Evolutionary conservation across 2,329 filamentous ascomycete species (phyloP).

Genomic region (Penicillium sp.): DNA sequence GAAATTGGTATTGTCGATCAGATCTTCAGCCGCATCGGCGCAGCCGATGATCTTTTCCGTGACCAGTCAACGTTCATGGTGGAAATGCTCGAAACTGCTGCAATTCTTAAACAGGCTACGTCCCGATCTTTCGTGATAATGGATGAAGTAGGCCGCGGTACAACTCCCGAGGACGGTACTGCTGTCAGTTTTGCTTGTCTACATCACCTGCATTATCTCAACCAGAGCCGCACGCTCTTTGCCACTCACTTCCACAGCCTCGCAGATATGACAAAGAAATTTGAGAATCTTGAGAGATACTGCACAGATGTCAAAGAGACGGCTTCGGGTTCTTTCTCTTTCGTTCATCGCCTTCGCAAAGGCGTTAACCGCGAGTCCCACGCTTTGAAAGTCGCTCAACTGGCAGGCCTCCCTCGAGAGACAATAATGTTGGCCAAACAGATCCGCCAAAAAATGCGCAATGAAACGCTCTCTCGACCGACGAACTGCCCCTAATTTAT

Average conservation of each 20-base stretch:
- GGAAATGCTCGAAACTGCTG: conserved; percentile 95
- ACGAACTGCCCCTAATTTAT: no score
- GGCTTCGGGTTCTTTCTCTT: conserved; percentile 67
- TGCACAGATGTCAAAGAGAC: conserved; percentile 88
- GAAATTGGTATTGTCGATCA: conserved; percentile 91
- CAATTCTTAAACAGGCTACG: conserved; percentile 83
- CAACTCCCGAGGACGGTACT: conserved; percentile 85
- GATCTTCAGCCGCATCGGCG: conserved; percentile 89
- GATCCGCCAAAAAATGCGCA: conserved; percentile 48
- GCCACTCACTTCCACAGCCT: conserved; percentile 92
- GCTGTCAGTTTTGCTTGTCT: conserved; percentile 88
- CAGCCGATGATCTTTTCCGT: conserved; percentile 88
- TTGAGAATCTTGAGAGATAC: conserved; percentile 65
- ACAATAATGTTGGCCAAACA: conserved; percentile 66
- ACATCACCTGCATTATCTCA: conserved; percentile 75
- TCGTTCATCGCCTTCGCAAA: conserved; percentile 74
- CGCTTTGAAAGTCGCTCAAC: conserved; percentile 85
- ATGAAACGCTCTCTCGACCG: neutral
- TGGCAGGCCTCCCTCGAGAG: conserved; percentile 75
- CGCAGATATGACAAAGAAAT: conserved; percentile 67
- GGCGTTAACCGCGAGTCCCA: conserved; percentile 86
- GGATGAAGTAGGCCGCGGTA: conserved; percentile 95
- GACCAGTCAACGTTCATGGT: conserved; percentile 99
- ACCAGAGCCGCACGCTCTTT: conserved; percentile 77
- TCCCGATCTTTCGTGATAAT: conserved; percentile 88